Evolutionary conservation across 306 rosid species (phyloP), one percentile per base, ranked within the genome.

Genomic region (Purshia tridentata): DNA sequence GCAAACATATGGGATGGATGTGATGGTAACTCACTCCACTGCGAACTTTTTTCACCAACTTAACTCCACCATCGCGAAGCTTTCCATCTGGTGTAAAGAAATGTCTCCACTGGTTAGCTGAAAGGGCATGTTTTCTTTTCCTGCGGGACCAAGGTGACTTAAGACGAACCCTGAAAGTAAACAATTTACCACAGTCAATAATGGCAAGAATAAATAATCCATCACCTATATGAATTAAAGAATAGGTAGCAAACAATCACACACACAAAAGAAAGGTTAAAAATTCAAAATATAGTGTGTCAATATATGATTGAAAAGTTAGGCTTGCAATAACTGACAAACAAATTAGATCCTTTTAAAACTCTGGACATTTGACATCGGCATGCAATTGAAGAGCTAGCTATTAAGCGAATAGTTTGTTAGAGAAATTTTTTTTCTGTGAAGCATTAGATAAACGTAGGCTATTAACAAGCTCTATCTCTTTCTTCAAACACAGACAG

Each of bases 131-230:
- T 80, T 95, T 95, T 77, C 97, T 95, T 86, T 88, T 95, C 85
- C 91, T 82, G 50, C 97, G 96, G 19, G 99, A 95, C 99, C 99
- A 95, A 6, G 99, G 97, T 69, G 99, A 95, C 86, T 95, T 95
- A 80, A 88, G 99, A 59, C 93, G 93, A 29, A 85, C 90, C 77
- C 99, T 95, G 93, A 72, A 80, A 89, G 64, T 42, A 61, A 52
- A 70, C 68, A 37, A 75, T 56, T 49, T 5, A 54, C 37, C 64
- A 69, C 52, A 20, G 53, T 52, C 69, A 51, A 37, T 57, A 29
- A 73, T 23, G 7, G 40, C 29, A 29, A 46, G 8, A 15, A 6
- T 18, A 62, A 67, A 52, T 20, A 56, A 55, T 8, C 51, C 18
- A 61, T 55, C 57, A 40, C 6, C 61, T n/a, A 42, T 6, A 16